Evolutionary conservation across 2,329 filamentous ascomycete species (phyloP), one percentile per base, ranked within the genome.

Genomic region (Diplocarpon mali): DNA sequence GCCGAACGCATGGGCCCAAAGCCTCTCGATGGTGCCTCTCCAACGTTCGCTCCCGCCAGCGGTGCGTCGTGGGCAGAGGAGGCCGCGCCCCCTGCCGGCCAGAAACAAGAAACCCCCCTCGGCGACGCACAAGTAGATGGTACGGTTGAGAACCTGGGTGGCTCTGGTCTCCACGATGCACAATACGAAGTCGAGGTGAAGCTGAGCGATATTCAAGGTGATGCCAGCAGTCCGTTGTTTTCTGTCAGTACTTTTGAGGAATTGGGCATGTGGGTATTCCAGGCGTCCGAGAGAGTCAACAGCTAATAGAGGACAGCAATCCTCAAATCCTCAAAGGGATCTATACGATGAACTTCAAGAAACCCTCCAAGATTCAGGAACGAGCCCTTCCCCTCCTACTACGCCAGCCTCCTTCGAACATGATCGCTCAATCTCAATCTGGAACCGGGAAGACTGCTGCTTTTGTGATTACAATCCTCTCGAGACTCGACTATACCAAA

Each of bases 341-440:
- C 28, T 71, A 80, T 38, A 71, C 76, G 43, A 84, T 96, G 75
- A 84, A 84, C 67, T 96, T 95, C 71, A 76, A 81, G 60, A 94
- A 93, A 66, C 92, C 92, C 0, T 96, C 92, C 45, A 98, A 98
- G 69, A 94, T 98, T 54, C 92, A 98, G 69, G 92, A 95, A 65
- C 86, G 83, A 57, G 92, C 92, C 1, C 75, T 98, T 14, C 92
- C 92, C 24, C 73, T 98, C 44, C 83, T 98, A 60, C 76, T 98
- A 52, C 70, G 76, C 57, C 72, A 95, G 60, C 90, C 92, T n/a
- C 83, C 90, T 0, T 74, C 75, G 53, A 96, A 96, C 66, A 84
- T 98, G 75, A 90, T 98, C 60, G 92, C 89, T 3, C 92, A 98
- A 67, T 98, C 92, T n/a, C 92, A 98, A 65, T 98, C 92, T 2